These are phyloP conservation scores for Daldinia caldariorum DNA, from an alignment of 495 filamentous ascomycete species.

Conservation along the genomic window DNA sequence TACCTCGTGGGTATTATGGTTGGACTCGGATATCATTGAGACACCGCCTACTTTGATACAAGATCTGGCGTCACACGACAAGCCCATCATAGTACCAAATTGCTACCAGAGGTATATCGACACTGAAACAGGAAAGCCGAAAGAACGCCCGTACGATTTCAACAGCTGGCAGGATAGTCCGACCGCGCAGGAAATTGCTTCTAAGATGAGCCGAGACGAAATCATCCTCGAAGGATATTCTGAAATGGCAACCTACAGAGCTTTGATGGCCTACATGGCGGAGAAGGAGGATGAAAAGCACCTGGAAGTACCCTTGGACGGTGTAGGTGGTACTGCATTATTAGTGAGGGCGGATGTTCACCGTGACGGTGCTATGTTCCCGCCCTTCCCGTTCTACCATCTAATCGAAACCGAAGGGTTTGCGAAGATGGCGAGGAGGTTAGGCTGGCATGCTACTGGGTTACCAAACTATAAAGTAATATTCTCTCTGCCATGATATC, in stretches of 20 bases:
- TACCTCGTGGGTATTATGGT: slow-evolving; percentile 96
- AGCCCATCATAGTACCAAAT: slow-evolving; percentile 90
- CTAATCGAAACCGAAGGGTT: slow-evolving; percentile 98
- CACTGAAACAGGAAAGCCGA: slow-evolving; percentile 69
- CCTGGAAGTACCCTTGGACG: slow-evolving; percentile 78
- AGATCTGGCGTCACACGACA: slow-evolving; percentile 87
- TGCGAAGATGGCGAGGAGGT: slow-evolving; percentile 90
- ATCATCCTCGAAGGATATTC: slow-evolving; percentile 93
- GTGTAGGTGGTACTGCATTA: slow-evolving; percentile 92
- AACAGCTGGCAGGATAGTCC: slow-evolving; percentile 95
- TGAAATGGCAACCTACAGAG: slow-evolving; percentile 90
- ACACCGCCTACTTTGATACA: slow-evolving; percentile 87
- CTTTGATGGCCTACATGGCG: slow-evolving; percentile 88
- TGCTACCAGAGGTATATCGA: slow-evolving; percentile 93
- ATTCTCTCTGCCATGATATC: slow-evolving; percentile 20
- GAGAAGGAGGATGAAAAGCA: slow-evolving; percentile 65
- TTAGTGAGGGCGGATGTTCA: slow-evolving; percentile 98
- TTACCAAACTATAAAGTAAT: slow-evolving; percentile 96
- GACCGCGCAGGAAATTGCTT: slow-evolving; percentile 75
- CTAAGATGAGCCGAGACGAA: slow-evolving; percentile 84
- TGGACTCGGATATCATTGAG: slow-evolving; percentile 93
- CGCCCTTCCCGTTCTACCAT: slow-evolving; percentile 94
- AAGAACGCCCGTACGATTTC: slow-evolving; percentile 90
- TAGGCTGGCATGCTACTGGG: slow-evolving; percentile 85
- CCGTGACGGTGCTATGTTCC: slow-evolving; percentile 98